phyloP scores from a whole-genome alignment of 768 basidiomycete species.

The Lactarius deliciosus region DNA sequence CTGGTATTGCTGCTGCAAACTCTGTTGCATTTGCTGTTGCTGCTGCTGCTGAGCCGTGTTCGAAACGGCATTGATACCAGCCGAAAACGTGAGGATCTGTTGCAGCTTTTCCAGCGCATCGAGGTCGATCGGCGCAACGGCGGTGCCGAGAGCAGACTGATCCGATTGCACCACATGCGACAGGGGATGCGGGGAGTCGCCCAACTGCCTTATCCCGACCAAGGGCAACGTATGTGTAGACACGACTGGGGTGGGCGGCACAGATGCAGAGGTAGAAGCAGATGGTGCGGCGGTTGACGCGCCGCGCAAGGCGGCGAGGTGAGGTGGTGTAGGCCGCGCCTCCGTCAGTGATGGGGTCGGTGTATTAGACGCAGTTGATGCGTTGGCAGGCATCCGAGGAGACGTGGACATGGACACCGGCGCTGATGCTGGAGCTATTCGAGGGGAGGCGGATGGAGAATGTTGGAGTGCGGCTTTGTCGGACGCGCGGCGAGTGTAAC shows the following conservation, averaged over 20 bases:
- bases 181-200: neutral
- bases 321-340: neutral
- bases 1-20: neutral
- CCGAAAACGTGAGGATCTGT: slow-evolving; percentile 13
- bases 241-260: neutral
- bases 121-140: slow-evolving; percentile 12
- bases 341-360: slow-evolving; percentile 20
- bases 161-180: neutral
- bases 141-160: slow-evolving; percentile 1
- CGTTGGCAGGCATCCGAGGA: neutral
- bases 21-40: neutral
- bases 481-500: neutral
- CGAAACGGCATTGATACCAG: slow-evolving; percentile 8
- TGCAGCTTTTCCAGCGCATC: slow-evolving; percentile 21
- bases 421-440: neutral
- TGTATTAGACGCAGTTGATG: neutral
- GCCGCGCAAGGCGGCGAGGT: slow-evolving; percentile 11
- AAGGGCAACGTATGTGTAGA: neutral
- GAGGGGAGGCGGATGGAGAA: neutral
- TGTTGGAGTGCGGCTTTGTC: slow-evolving; percentile 3
- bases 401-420: neutral
- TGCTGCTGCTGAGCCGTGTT: neutral
- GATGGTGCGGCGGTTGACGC: neutral
- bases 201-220: neutral
- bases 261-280: neutral